Evolutionary conservation across 2,329 filamentous ascomycete species (phyloP).

Genomic region (Leptographium radiaticola): DNA sequence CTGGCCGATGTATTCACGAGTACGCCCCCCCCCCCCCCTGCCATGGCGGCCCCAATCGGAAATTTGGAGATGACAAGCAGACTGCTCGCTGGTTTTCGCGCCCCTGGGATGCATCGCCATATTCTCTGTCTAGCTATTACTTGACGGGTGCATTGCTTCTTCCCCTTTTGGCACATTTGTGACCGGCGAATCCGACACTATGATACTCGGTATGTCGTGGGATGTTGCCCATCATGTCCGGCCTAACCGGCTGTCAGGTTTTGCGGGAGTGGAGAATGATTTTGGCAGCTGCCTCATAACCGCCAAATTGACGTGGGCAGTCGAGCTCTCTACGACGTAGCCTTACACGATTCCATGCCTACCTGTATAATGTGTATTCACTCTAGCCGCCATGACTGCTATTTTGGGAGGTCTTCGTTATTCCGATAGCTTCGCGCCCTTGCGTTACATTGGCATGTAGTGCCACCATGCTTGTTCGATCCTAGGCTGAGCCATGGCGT

Average conservation of each 20-base stretch:
- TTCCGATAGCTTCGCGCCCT: constrained; percentile 41
- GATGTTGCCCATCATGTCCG: constrained; percentile 59
- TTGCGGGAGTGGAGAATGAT: constrained; percentile 50
- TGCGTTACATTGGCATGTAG: constrained; percentile 13
- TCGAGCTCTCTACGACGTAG: constrained; percentile 43
- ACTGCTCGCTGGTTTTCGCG: constrained; percentile 72
- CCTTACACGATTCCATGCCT: constrained; percentile 38
- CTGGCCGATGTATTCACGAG: constrained; percentile 60
- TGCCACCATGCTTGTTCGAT: too few species aligned
- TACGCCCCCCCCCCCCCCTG: constrained; percentile 54
- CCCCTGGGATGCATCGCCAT: constrained; percentile 65
- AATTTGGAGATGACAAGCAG: constrained; percentile 59
- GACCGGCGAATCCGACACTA: constrained; percentile 68
- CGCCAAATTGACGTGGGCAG: constrained; percentile 55
- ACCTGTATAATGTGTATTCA: constrained; percentile 49
- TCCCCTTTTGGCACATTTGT: constrained; percentile 82
- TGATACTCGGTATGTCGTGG: constrained; percentile 61
- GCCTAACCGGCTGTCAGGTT: constrained; percentile 47
- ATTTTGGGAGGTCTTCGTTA: constrained; percentile 67
- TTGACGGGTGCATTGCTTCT: constrained; percentile 53
- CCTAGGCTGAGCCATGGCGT: too few species aligned
- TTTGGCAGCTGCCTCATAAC: constrained; percentile 56
- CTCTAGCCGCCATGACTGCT: constrained; percentile 49
- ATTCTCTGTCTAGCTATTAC: constrained; percentile 55
- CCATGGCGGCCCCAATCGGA: constrained; percentile 28